Evolutionary conservation across 441 rosid species (phyloP).

Genomic region (Populus tomentosa): DNA sequence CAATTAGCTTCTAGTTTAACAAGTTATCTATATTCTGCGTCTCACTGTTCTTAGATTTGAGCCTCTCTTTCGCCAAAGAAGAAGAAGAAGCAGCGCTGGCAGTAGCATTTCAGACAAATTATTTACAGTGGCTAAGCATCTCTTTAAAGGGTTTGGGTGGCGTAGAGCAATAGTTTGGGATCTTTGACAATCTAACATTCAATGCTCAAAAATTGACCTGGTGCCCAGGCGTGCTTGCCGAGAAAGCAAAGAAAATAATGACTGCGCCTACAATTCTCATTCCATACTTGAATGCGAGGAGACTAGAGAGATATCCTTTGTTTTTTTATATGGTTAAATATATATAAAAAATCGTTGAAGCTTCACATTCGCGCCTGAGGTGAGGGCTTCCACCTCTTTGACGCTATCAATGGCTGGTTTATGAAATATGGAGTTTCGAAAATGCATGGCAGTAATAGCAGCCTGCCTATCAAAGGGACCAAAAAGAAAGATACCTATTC

Average conservation of each 20-base stretch:
- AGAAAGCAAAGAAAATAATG: not conserved
- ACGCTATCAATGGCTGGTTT: not conserved
- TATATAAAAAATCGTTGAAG: not conserved
- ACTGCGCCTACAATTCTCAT: slow-evolving; percentile 7
- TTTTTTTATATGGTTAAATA: not conserved
- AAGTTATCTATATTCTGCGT: not conserved
- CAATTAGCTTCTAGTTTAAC: no score
- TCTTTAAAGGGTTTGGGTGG: not conserved
- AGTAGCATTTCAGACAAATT: not conserved
- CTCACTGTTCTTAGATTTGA: not conserved
- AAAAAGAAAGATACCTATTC: not conserved
- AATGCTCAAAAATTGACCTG: not conserved
- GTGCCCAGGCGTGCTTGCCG: slow-evolving; percentile 5
- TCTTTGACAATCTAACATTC: not conserved
- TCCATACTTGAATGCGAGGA: not conserved
- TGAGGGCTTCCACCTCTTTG: not conserved
- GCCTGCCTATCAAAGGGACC: slow-evolving; percentile 1
- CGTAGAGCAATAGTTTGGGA: not conserved
- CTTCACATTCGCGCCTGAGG: no score
- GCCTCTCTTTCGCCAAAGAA: not conserved
- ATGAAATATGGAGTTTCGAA: not conserved
- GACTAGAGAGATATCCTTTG: not conserved
- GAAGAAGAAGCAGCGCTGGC: not conserved
- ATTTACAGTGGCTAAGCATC: no score
- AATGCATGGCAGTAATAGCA: not conserved